Percentiles rank a stretch among this genome's conserved stretches.
phyloP scores from a whole-genome alignment of 2,329 filamentous ascomycete genomes.

The Trichoderma sp. region DNA sequence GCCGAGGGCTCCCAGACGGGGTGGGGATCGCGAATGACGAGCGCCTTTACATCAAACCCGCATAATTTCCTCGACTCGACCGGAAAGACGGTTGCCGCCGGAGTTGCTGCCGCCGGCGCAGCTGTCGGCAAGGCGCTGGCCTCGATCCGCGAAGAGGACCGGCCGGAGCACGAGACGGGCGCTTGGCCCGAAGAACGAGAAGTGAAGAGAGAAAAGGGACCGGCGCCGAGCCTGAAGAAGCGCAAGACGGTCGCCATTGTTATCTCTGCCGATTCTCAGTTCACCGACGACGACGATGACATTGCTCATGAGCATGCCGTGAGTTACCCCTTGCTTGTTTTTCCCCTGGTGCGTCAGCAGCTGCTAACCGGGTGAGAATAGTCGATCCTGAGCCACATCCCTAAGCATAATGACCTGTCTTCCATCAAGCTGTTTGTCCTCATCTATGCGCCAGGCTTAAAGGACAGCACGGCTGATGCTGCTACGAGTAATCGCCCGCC shows the following conservation, averaged over 20 bases:
- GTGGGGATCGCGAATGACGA: constrained; percentile 75
- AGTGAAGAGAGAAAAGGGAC: constrained; percentile 51
- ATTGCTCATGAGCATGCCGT: constrained; percentile 76
- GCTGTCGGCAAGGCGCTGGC: constrained; percentile 78
- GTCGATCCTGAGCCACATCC: constrained; percentile 87
- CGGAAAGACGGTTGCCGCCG: constrained; percentile 74
- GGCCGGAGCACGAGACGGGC: constrained; percentile 79
- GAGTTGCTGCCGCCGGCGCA: constrained; percentile 77
- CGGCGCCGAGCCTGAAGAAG: constrained; percentile 42
- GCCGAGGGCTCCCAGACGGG: constrained; percentile 36
- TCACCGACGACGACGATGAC: constrained; percentile 57
- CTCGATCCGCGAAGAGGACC: constrained; percentile 80
- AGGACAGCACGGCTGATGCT: constrained; percentile 58
- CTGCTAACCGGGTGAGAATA: constrained; percentile 34
- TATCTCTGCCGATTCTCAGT: constrained; percentile 70
- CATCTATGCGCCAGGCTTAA: constrained; percentile 80
- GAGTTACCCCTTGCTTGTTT: constrained; percentile 36
- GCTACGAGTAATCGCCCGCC: constrained; percentile 53
- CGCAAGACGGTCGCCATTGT: constrained; percentile 84
- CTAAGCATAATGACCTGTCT: constrained; percentile 69
- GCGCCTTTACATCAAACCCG: constrained; percentile 71
- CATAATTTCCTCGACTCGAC: constrained; percentile 63
- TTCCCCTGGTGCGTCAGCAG: neutral
- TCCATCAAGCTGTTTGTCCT: constrained; percentile 78
- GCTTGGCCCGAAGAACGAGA: constrained; percentile 91